Percentiles rank a stretch among this genome's conserved stretches.
These are phyloP conservation scores for Cyclotella atomus DNA, from an alignment of 108 stramenopile species.

Conservation along the genomic window DNA sequence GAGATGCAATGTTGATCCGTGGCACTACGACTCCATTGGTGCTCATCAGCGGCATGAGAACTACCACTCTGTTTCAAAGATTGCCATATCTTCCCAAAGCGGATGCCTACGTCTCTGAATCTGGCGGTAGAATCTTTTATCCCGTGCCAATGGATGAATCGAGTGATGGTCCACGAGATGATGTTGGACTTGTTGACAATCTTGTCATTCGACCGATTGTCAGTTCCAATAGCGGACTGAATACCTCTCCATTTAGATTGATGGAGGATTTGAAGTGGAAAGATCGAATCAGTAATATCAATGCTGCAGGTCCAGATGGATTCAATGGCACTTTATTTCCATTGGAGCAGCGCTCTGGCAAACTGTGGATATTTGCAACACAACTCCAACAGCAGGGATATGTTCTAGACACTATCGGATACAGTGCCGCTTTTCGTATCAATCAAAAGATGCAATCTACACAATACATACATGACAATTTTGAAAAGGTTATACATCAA, in stretches of 20 bases:
- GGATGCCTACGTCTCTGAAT: conserved; percentile 80
- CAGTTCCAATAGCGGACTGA: conserved; percentile 39
- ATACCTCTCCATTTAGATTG: conserved; percentile 58
- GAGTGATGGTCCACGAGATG: background rate
- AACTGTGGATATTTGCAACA: conserved; percentile 66
- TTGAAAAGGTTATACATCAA: no score
- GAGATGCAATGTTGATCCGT: no score
- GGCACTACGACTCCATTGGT: conserved; percentile 64
- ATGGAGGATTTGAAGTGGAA: conserved; percentile 75
- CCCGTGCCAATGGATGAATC: conserved; percentile 4
- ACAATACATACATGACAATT: conserved; percentile 21
- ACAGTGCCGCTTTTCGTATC: conserved; percentile 77
- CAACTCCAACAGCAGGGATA: conserved; percentile 42
- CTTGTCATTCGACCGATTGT: conserved; percentile 42
- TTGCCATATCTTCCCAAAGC: conserved; percentile 77
- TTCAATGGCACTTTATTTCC: conserved; percentile 42
- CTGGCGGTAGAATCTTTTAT: conserved; percentile 85
- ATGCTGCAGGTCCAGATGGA: conserved; percentile 63
- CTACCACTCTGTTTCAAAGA: conserved; percentile 74
- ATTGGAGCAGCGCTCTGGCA: conserved; percentile 52
- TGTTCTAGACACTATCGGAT: conserved; percentile 66
- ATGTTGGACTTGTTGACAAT: conserved; percentile 10
- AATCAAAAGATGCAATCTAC: conserved; percentile 67
- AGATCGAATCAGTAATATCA: conserved; percentile 16
- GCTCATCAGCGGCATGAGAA: conserved; percentile 83